Percentiles rank a stretch among this genome's conserved stretches.
phyloP scores from a whole-genome alignment of 1,284 basidiomycete species.

The Grifola frondosa region DNA sequence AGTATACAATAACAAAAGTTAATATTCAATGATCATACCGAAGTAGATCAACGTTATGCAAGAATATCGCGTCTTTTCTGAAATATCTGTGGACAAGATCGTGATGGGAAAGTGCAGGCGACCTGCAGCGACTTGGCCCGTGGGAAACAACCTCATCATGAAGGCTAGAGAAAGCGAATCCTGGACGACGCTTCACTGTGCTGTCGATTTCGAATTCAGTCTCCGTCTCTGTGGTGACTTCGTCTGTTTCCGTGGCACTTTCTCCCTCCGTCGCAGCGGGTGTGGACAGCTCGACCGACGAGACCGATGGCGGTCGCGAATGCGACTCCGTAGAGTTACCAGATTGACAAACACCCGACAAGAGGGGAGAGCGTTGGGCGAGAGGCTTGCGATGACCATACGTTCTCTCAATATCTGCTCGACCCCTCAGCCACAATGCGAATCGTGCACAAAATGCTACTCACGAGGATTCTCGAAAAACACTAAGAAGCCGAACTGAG shows the following conservation, averaged over 20 bases:
- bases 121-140: conserved; percentile 17
- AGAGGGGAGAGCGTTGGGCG: conserved; percentile 75
- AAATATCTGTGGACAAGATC: conserved; percentile 92
- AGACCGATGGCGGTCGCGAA: conserved; percentile 21
- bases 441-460: conserved; percentile 28
- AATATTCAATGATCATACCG: conserved; percentile 49
- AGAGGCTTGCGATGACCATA: conserved; percentile 89
- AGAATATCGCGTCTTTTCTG: conserved; percentile 80
- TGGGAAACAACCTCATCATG: conserved; percentile 4
- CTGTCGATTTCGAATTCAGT: conserved; percentile 40
- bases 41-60: conserved; percentile 83
- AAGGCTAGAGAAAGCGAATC: conserved; percentile 9
- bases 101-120: conserved; percentile 62
- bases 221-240: conserved; percentile 70
- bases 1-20: conserved; percentile 5
- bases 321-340: conserved; percentile 14
- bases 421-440: background rate
- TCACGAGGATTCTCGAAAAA: conserved; percentile 96
- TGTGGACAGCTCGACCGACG: conserved; percentile 41
- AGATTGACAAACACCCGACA: conserved; percentile 16
- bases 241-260: conserved; percentile 62
- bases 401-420: conserved; percentile 84
- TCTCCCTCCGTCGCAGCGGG: conserved; percentile 74
- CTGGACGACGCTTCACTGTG: conserved; percentile 14
- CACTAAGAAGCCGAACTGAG: conserved; percentile 95